Percentiles rank a stretch among this genome's conserved stretches.
Conservation (phyloP, 257 asterid genomes). For the Echium plantagineum region DNA sequence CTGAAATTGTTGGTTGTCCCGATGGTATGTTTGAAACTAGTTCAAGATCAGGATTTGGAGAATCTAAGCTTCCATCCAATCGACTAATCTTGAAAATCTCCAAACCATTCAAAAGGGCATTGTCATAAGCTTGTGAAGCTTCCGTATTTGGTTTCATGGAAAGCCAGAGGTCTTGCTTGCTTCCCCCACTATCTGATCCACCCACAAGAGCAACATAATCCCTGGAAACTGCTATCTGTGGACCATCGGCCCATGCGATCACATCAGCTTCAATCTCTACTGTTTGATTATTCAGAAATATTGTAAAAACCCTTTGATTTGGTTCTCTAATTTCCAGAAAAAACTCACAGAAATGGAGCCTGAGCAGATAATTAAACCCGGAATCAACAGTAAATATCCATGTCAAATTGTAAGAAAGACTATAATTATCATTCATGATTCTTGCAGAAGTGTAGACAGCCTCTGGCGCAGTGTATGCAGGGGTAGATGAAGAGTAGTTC, state of each 20-base stretch:
- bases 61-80: background rate
- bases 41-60: slow-evolving; percentile 21
- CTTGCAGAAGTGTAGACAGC: background rate
- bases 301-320: slow-evolving; percentile 31
- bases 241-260: slow-evolving; percentile 28
- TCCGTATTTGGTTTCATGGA: slow-evolving; percentile 13
- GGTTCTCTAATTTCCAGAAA: slow-evolving; percentile 18
- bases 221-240: slow-evolving; percentile 12
- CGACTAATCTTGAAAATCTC: slow-evolving; percentile 12
- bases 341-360: slow-evolving; percentile 57
- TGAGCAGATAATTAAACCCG: slow-evolving; percentile 40
- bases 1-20: background rate
- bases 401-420: slow-evolving; percentile 29
- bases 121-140: background rate
- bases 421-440: slow-evolving; percentile 11
- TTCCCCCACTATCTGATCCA: slow-evolving; percentile 4
- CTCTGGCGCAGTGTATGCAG: slow-evolving; percentile 1
- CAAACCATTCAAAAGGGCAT: slow-evolving; percentile 9
- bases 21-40: background rate
- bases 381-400: slow-evolving; percentile 36
- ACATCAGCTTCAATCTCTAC: slow-evolving; percentile 37
- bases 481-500: background rate
- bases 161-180: slow-evolving; percentile 18
- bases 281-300: slow-evolving; percentile 37
- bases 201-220: slow-evolving; percentile 13